A percentile compares a stretch with the other conserved stretches of the same genome.
These are phyloP conservation scores for Hyaloscypha bicolor DNA, from an alignment of 495 filamentous ascomycete species.

Conservation along the genomic window DNA sequence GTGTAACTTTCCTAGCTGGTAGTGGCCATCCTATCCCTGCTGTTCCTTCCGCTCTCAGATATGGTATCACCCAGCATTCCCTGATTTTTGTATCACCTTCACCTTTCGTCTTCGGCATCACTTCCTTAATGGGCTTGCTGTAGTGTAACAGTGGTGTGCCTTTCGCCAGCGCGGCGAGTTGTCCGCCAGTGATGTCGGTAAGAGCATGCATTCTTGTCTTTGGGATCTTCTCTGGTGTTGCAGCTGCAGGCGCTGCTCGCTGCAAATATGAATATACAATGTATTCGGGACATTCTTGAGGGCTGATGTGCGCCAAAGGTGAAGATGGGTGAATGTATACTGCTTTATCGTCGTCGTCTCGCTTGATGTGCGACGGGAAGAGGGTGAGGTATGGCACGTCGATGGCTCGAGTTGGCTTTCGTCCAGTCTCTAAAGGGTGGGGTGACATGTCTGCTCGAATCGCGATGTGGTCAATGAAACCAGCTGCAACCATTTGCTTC, in stretches of 20 bases:
- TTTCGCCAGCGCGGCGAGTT: constrained; percentile 79
- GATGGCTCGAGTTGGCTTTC: constrained; percentile 77
- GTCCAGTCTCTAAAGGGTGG: constrained; percentile 65
- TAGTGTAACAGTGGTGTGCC: constrained; percentile 84
- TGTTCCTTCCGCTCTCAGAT: constrained; percentile 62
- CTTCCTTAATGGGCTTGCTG: constrained; percentile 88
- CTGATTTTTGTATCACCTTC: constrained; percentile 58
- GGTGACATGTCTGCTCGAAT: constrained; percentile 88
- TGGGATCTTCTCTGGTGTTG: constrained; percentile 52
- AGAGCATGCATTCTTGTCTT: constrained; percentile 90
- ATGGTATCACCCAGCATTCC: constrained; percentile 82
- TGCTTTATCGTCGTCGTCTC: constrained; percentile 40
- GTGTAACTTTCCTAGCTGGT: constrained; percentile 78
- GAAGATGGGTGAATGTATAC: constrained; percentile 61
- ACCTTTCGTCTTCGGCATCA: constrained; percentile 45
- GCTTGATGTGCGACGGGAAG: constrained; percentile 61
- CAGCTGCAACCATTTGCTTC: constrained; percentile 87
- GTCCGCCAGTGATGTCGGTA: constrained; percentile 70
- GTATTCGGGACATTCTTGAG: constrained; percentile 76
- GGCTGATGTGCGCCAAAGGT: constrained; percentile 68
- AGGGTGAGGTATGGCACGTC: constrained; percentile 92
- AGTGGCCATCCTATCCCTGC: constrained; percentile 80
- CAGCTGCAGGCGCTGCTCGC: constrained; percentile 55
- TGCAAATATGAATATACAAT: constrained; percentile 87
- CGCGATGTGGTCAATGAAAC: constrained; percentile 94